Conservation (phyloP, 129 eudicot species). For the Sambucus nigra region DNA sequence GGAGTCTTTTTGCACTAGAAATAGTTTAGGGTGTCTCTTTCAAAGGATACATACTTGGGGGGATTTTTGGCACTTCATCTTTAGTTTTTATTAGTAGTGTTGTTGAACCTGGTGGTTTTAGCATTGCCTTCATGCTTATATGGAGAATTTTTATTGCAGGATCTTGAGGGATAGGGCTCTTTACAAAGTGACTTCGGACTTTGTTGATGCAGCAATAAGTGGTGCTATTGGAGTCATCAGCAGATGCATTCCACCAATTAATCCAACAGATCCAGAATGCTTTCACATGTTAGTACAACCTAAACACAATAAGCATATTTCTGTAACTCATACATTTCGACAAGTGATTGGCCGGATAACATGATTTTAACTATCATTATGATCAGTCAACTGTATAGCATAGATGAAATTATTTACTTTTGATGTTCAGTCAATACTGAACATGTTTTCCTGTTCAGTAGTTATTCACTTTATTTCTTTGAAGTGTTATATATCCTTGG, state of each 20-base stretch:
- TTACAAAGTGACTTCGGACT: slow-evolving; percentile 84
- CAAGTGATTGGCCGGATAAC: not conserved
- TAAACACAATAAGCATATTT: not conserved
- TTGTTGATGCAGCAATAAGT: slow-evolving; percentile 95
- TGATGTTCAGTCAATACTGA: too few relatives aligned
- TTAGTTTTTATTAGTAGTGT: not conserved
- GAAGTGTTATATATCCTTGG: too few relatives aligned
- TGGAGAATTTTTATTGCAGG: slow-evolving; percentile 29
- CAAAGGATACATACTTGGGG: too few relatives aligned
- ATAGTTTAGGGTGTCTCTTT: too few relatives aligned
- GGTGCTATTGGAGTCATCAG: slow-evolving; percentile 98
- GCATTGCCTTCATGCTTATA: not conserved
- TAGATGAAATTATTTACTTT: too few relatives aligned
- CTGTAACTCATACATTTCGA: not conserved
- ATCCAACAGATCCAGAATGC: slow-evolving; percentile 99
- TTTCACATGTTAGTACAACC: slow-evolving; percentile 81
- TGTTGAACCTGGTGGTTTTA: not conserved
- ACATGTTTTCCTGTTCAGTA: too few relatives aligned
- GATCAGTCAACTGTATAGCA: not conserved
- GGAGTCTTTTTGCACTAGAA: too few relatives aligned
- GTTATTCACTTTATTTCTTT: too few relatives aligned
- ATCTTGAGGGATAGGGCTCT: slow-evolving; percentile 95
- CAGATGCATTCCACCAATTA: slow-evolving; percentile 96
- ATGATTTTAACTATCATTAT: too few relatives aligned
- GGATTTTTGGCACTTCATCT: too few relatives aligned